Percentiles rank a stretch among this genome's conserved stretches.
phyloP scores from a whole-genome alignment of 306 rosid genomes.

The Pyrus bretschneideri region DNA sequence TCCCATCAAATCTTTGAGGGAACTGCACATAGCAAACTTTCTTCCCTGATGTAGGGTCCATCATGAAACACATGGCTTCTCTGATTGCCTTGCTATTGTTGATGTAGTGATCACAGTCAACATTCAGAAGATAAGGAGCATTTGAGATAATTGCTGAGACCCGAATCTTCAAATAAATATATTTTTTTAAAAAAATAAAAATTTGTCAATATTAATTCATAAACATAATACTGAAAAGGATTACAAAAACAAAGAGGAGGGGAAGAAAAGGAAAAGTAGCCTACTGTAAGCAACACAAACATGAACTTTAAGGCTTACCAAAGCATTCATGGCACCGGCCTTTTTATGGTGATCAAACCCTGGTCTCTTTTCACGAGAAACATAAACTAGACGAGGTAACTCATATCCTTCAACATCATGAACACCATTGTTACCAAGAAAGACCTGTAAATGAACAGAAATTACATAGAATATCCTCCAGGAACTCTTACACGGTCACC shows the following conservation, averaged over 20 bases:
- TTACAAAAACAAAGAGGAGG: not conserved
- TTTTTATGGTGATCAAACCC: constrained; percentile 95
- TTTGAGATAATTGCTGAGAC: constrained; percentile 83
- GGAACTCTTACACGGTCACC: not conserved
- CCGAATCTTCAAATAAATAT: constrained; percentile 49
- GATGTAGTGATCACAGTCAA: constrained; percentile 96
- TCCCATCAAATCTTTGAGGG: constrained; percentile 98
- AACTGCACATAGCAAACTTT: constrained; percentile 93
- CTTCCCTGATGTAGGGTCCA: constrained; percentile 93
- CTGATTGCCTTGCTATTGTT: constrained; percentile 96
- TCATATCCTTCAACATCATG: constrained; percentile 82
- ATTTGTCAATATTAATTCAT: not conserved
- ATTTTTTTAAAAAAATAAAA: not conserved
- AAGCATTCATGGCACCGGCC: constrained; percentile 97
- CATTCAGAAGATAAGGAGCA: constrained; percentile 86
- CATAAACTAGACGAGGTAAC: constrained; percentile 81
- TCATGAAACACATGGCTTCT: constrained; percentile 99
- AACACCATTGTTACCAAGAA: constrained; percentile 83
- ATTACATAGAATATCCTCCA: not conserved
- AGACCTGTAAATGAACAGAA: constrained; percentile 37
- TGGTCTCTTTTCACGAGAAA: constrained; percentile 94
- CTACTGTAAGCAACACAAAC: not conserved
- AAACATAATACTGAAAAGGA: not conserved
- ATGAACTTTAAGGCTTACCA: constrained; percentile 39
- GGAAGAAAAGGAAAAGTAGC: not conserved